Conservation (phyloP, 306 rosid species). For the Coriaria nepalensis region DNA sequence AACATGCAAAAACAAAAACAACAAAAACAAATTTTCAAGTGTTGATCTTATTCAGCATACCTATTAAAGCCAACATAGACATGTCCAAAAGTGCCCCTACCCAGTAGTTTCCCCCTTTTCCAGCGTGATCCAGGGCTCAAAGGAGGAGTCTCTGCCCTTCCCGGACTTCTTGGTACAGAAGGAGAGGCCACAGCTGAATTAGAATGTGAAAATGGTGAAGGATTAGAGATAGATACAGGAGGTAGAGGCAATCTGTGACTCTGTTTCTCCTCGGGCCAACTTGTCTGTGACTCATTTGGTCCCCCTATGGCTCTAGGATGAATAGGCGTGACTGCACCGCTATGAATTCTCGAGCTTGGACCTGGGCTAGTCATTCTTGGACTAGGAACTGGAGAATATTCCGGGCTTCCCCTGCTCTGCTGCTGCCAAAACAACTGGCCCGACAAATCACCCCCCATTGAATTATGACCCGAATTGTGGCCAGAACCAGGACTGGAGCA, state of each 20-base stretch:
- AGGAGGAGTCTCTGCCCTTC: conserved; percentile 81
- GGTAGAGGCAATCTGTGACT: conserved; percentile 98
- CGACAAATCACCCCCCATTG: conserved; percentile 95
- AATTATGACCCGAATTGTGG: conserved; percentile 94
- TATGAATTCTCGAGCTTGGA: conserved; percentile 95
- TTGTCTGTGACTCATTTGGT: conserved; percentile 50
- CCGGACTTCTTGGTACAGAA: conserved; percentile 95
- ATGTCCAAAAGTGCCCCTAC: conserved; percentile 96
- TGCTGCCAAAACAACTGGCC: conserved; percentile 60
- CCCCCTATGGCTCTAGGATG: conserved; percentile 82
- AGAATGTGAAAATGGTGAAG: conserved; percentile 69
- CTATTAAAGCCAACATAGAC: conserved; percentile 92
- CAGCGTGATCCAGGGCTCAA: conserved; percentile 75
- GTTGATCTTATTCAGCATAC: conserved; percentile 22
- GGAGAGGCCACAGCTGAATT: conserved; percentile 97
- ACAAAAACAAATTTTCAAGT: background rate
- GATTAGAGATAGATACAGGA: conserved; percentile 49
- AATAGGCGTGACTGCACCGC: conserved; percentile 97
- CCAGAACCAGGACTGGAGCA: conserved; percentile 99
- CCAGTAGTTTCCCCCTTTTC: conserved; percentile 93
- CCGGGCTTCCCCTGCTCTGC: conserved; percentile 57
- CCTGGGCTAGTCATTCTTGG: conserved; percentile 65
- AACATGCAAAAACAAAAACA: background rate
- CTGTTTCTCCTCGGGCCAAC: conserved; percentile 80
- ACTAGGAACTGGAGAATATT: conserved; percentile 55